Percentiles rank a stretch among this genome's conserved stretches.
Evolutionary conservation across 352 stramenopile species (phyloP).

Genomic region (Pythium sp.): DNA sequence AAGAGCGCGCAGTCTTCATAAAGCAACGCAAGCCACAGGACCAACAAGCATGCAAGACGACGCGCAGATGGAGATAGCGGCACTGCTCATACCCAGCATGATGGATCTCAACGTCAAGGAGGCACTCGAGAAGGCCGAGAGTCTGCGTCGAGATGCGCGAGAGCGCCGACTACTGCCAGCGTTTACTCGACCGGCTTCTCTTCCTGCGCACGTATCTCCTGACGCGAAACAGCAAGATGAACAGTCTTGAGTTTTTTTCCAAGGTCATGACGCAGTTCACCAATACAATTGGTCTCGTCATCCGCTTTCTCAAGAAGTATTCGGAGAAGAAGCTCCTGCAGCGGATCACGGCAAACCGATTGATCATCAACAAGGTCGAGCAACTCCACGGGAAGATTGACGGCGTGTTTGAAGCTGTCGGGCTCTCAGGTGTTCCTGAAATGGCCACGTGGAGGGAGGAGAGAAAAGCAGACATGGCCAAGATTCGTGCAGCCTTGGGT

Average conservation of each 20-base stretch:
- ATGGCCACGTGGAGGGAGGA: conserved; percentile 2
- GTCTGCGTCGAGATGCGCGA: conserved; percentile 19
- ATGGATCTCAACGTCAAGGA: not conserved
- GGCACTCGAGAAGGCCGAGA: too few species aligned
- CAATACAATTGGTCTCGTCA: conserved; percentile 12
- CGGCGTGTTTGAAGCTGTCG: not conserved
- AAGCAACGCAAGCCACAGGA: too few species aligned
- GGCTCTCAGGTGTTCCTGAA: not conserved
- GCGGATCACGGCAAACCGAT: not conserved
- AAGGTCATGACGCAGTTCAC: conserved; percentile 10
- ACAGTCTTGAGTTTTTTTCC: too few species aligned
- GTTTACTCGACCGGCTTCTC: conserved; percentile 12
- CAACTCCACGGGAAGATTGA: not conserved
- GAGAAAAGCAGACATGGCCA: conserved; percentile 1
- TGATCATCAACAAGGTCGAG: too few species aligned
- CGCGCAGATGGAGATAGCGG: not conserved
- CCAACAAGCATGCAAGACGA: too few species aligned
- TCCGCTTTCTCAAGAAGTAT: not conserved
- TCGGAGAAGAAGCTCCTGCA: not conserved
- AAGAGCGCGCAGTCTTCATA: too few species aligned
- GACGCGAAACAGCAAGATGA: conserved; percentile 20
- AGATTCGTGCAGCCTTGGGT: conserved; percentile 4
- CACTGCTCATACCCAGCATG: conserved; percentile 2
- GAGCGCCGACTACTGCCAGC: conserved; percentile 1
- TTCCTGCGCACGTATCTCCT: conserved; percentile 23